Conservation (phyloP, 108 stramenopile species). For the Cyclotella atomus region DNA sequence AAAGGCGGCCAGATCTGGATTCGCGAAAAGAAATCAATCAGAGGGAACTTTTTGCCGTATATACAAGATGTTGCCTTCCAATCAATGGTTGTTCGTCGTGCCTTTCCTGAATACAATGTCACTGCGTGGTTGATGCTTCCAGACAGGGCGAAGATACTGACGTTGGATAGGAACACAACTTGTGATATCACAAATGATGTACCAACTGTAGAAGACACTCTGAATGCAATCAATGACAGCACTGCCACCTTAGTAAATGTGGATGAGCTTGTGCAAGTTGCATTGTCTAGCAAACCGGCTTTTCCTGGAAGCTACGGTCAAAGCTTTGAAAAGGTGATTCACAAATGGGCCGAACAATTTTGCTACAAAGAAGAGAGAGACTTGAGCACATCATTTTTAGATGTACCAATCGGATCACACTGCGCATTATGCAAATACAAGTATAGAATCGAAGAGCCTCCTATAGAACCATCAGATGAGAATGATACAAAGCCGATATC, state of each 20-base stretch:
- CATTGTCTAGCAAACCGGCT: conserved; percentile 25
- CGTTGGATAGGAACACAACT: background rate
- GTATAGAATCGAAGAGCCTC: conserved; percentile 41
- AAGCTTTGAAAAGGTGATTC: conserved; percentile 22
- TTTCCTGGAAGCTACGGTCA: conserved; percentile 51
- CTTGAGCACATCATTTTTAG: conserved; percentile 9
- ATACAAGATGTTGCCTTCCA: conserved; percentile 64
- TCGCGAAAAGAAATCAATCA: conserved; percentile 33
- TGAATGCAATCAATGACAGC: conserved; percentile 36
- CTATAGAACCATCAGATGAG: background rate
- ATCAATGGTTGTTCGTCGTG: conserved; percentile 36
- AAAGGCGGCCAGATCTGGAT: conserved; percentile 34
- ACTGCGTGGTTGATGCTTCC: conserved; percentile 60
- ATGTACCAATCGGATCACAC: conserved; percentile 47
- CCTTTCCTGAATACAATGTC: conserved; percentile 43
- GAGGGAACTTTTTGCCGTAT: conserved; percentile 45
- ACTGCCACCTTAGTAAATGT: conserved; percentile 46
- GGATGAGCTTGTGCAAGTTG: conserved; percentile 49
- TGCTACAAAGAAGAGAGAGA: conserved; percentile 17
- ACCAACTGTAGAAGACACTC: conserved; percentile 30
- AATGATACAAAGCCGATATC: conserved; percentile 12
- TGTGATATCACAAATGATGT: background rate
- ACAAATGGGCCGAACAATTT: conserved; percentile 40
- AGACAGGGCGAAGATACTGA: conserved; percentile 41
- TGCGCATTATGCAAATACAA: conserved; percentile 56